Conservation (phyloP, 148 eudicot genomes). For the Arbutus unedo region DNA sequence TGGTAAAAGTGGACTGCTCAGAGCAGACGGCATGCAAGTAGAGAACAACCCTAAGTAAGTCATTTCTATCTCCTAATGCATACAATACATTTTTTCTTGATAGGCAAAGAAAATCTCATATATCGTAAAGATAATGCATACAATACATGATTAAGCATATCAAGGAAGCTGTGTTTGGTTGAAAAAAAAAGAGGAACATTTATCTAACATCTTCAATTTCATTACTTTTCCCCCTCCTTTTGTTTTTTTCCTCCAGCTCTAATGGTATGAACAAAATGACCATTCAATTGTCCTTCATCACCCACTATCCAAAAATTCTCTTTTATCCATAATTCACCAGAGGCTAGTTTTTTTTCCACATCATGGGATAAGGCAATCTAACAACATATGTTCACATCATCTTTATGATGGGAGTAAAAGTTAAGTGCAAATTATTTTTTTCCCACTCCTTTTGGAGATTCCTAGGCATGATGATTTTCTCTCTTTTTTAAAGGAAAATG, state of each 20-base stretch:
- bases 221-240: background rate
- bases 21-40: slow-evolving; percentile 49
- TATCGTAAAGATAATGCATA: too few relatives aligned
- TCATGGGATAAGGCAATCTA: slow-evolving; percentile 2
- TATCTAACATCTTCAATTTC: background rate
- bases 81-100: too few relatives aligned
- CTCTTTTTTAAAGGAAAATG: background rate
- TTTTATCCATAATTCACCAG: background rate
- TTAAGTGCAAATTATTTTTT: background rate
- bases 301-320: background rate
- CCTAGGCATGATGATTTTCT: background rate
- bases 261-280: background rate
- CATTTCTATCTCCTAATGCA: slow-evolving; percentile 4
- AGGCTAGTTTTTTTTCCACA: background rate
- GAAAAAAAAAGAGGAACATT: background rate
- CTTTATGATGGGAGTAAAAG: background rate
- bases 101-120: too few relatives aligned
- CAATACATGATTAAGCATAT: background rate
- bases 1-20: slow-evolving; percentile 59
- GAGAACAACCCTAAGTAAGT: slow-evolving; percentile 46
- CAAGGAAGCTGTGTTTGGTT: background rate
- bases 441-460: slow-evolving; percentile 5
- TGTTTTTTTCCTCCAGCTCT: background rate
- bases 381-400: slow-evolving; percentile 9
- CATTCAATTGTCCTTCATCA: background rate